These are phyloP conservation scores for Osmanthus fragrans DNA, from an alignment of 257 asterid species.

Conservation along the genomic window DNA sequence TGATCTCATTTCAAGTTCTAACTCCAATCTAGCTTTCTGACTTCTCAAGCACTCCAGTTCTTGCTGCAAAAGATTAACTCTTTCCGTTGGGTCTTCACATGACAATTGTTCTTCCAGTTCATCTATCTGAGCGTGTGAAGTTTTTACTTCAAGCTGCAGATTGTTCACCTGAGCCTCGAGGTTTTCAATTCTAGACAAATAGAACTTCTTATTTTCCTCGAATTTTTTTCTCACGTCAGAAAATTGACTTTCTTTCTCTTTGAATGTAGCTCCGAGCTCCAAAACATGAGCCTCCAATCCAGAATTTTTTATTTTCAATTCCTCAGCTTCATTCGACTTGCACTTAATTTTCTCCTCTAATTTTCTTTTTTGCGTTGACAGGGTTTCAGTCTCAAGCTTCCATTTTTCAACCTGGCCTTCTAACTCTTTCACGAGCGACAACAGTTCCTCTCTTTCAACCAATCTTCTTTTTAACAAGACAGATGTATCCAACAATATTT, in stretches of 20 bases:
- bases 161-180: conserved; percentile 24
- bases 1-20: conserved; percentile 23
- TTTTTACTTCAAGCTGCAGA: conserved; percentile 37
- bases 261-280: conserved; percentile 24
- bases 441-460: not conserved
- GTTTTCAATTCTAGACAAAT: conserved; percentile 32
- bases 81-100: conserved; percentile 29
- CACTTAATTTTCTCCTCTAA: conserved; percentile 25
- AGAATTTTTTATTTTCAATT: conserved; percentile 24
- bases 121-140: conserved; percentile 28
- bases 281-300: conserved; percentile 23
- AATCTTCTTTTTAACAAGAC: not conserved
- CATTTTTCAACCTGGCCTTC: conserved; percentile 28
- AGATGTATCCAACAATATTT: conserved; percentile 21
- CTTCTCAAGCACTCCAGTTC: conserved; percentile 23
- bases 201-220: conserved; percentile 34
- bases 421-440: conserved; percentile 8
- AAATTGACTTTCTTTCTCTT: conserved; percentile 37
- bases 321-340: conserved; percentile 25
- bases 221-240: conserved; percentile 18
- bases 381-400: conserved; percentile 40
- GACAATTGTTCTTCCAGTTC: conserved; percentile 33
- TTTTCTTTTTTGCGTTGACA: conserved; percentile 27
- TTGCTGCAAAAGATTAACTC: conserved; percentile 25
- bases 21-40: conserved; percentile 36